Evolutionary conservation across 768 basidiomycete genomes (phyloP), one percentile per base, ranked within the genome.

Genomic region (Pholiota microspora): DNA sequence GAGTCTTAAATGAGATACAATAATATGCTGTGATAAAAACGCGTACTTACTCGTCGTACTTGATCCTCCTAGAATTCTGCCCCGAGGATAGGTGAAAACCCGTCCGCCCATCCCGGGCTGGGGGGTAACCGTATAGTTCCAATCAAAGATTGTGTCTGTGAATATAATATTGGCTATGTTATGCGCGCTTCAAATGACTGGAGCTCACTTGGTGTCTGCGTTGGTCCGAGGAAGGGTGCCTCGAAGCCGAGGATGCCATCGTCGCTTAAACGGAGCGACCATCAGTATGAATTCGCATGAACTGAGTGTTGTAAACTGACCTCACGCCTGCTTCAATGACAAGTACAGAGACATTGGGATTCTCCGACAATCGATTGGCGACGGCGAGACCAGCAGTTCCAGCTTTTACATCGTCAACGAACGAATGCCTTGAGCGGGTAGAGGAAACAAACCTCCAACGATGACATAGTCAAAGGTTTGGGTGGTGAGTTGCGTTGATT

Each of bases 171-270:
- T 23, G 34, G 24, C 13, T 13, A 15, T 24, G 23, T 13, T 25
- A 23, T 7, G 28, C 21, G 32, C 46, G 46, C 21, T 24, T 53
- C 7, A 34, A n/a, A 24, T 23, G 13, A 31, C 8, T 23, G 0
- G 23, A 44, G 46, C 53, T 36, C 38, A 59, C 57, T 49, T 31
- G 61, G 61, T 3, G 58, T 62, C 27, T 59, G 32, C 5, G 58
- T 55, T 18, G 61, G 61, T 18, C 56, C 61, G 8, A 62, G 42
- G 61, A 62, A 59, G 16, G 61, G 61, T 1, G 54, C 58, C 18
- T 53, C 44, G 8, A 54, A 51, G 12, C 58, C 55, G n/a, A 62
- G 21, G 15, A 59, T 59, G 4, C 61, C 56, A 15, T 59, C 56
- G 36, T 62, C 54, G 36, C 61, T 62, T 28, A 10, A 51, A 13